Evolutionary conservation across 345 rosid genomes (phyloP).

Genomic region (Dipteronia sinensis): DNA sequence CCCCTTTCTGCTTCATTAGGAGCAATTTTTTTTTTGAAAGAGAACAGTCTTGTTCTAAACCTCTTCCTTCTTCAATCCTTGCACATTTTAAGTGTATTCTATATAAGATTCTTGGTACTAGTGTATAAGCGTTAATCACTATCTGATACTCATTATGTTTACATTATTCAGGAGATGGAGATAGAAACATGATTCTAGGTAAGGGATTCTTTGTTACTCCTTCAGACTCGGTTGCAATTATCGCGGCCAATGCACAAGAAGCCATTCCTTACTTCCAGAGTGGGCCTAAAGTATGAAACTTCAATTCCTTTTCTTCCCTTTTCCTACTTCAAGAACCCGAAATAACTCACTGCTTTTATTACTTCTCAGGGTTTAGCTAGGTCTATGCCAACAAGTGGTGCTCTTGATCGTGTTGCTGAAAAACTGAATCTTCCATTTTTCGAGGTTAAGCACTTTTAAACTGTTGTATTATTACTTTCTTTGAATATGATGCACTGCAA

Average conservation of each 20-base stretch:
- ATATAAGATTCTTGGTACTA: not conserved
- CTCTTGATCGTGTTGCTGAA: conserved; percentile 91
- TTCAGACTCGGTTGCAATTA: conserved; percentile 91
- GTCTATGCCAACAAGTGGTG: conserved; percentile 98
- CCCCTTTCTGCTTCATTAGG: not conserved
- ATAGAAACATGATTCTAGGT: conserved; percentile 95
- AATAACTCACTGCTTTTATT: conserved; percentile 15
- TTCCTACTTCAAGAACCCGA: not conserved
- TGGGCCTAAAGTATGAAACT: conserved; percentile 71
- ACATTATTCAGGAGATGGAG: conserved; percentile 79
- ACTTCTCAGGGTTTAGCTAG: conserved; percentile 81
- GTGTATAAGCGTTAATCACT: not conserved
- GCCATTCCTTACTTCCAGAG: conserved; percentile 78
- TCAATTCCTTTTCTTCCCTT: conserved; percentile 3
- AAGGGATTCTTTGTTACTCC: conserved; percentile 85
- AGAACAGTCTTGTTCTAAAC: not conserved
- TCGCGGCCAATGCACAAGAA: conserved; percentile 87
- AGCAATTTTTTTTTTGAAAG: too few species aligned
- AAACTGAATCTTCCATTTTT: conserved; percentile 81
- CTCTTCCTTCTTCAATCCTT: not conserved
- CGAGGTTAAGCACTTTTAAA: conserved; percentile 55
- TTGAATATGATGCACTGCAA: not conserved
- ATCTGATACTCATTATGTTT: not conserved
- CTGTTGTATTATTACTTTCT: conserved; percentile 9
- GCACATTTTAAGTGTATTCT: not conserved